These are phyloP conservation scores for Ajuga reptans DNA, from an alignment of 305 asterid genomes.

Conservation along the genomic window DNA sequence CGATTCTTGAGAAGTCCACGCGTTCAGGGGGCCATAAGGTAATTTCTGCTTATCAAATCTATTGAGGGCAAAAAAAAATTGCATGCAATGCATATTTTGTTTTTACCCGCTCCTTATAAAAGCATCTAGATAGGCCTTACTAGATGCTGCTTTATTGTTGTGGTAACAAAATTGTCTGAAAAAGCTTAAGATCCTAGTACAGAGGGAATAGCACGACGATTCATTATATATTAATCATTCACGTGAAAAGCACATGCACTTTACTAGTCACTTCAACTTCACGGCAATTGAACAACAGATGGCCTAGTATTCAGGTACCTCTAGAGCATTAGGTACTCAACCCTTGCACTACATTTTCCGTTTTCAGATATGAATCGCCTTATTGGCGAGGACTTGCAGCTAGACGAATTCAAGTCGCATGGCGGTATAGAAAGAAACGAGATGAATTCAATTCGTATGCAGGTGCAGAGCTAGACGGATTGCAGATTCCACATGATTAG, in stretches of 20 bases:
- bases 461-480: conserved; percentile 60
- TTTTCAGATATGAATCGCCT: conserved; percentile 60
- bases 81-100: not conserved
- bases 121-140: not conserved
- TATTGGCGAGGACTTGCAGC: conserved; percentile 77
- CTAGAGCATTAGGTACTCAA: not conserved
- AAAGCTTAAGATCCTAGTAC: no score
- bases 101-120: not conserved
- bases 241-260: not conserved
- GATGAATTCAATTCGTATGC: conserved; percentile 73
- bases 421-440: conserved; percentile 63
- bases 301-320: no score
- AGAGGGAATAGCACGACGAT: no score
- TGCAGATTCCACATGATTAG: conserved; percentile 24
- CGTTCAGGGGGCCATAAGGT: conserved; percentile 80
- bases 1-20: conserved; percentile 60
- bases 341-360: not conserved
- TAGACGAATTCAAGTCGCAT: conserved; percentile 65
- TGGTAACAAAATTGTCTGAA: not conserved
- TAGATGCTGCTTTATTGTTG: no score
- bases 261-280: not conserved
- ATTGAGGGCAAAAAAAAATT: not conserved
- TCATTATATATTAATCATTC: not conserved
- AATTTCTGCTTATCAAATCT: not conserved
- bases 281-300: no score